Conservation (phyloP, 495 filamentous ascomycete species). For the Sordaria brevicollis region DNA sequence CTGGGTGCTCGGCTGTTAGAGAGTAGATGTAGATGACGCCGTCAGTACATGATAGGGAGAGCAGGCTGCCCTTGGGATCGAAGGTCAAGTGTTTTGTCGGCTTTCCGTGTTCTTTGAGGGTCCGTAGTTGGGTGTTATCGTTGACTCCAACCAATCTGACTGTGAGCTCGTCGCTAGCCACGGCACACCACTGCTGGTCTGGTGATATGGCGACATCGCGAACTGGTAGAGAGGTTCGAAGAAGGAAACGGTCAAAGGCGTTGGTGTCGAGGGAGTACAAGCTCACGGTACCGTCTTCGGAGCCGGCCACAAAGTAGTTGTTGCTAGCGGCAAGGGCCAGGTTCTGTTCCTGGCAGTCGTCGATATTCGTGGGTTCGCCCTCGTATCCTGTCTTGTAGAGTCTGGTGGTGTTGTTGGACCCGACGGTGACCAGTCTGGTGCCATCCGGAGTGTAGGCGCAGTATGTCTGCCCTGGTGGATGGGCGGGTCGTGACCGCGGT, state of each 20-base stretch:
- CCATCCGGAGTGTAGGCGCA: slow-evolving; percentile 48
- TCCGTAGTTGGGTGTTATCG: slow-evolving; percentile 63
- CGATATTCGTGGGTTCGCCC: slow-evolving; percentile 82
- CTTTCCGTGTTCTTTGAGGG: slow-evolving; percentile 70
- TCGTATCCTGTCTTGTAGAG: slow-evolving; percentile 84
- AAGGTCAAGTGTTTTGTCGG: slow-evolving; percentile 86
- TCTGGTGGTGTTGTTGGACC: slow-evolving; percentile 81
- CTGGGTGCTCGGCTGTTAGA: slow-evolving; percentile 65
- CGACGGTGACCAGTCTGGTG: slow-evolving; percentile 64
- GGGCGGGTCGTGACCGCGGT: slow-evolving; percentile 39
- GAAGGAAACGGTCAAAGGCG: slow-evolving; percentile 64
- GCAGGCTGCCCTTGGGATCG: slow-evolving; percentile 65
- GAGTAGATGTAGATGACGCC: slow-evolving; percentile 86
- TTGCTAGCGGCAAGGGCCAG: slow-evolving; percentile 67
- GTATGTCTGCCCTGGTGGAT: slow-evolving; percentile 42
- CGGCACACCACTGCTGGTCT: slow-evolving; percentile 79
- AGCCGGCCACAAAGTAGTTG: slow-evolving; percentile 74
- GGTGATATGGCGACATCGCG: slow-evolving; percentile 76
- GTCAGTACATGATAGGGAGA: slow-evolving; percentile 79
- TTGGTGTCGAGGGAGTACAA: slow-evolving; percentile 72
- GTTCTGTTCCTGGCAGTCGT: slow-evolving; percentile 77
- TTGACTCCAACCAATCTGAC: slow-evolving; percentile 78
- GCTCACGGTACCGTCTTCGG: slow-evolving; percentile 89
- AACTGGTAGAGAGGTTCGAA: slow-evolving; percentile 72
- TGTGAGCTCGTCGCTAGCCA: slow-evolving; percentile 91